Conservation (phyloP, 1,139 yeast species). For the Scheffersomyces parashehatae region DNA sequence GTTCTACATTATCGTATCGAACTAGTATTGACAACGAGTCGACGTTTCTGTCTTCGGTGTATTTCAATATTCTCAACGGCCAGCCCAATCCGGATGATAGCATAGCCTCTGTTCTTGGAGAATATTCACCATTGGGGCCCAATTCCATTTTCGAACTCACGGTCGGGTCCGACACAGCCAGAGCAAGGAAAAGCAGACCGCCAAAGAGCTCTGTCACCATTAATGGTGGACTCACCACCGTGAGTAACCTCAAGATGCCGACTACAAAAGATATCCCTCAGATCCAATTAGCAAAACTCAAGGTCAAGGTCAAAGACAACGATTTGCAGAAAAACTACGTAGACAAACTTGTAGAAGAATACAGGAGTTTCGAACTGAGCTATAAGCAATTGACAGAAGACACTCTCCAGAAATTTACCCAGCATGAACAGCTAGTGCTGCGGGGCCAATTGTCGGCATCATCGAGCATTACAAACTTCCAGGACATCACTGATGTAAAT, state of each 20-base stretch:
- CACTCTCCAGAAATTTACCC: conserved; percentile 44
- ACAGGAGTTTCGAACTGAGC: conserved; percentile 52
- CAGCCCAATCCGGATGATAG: conserved; percentile 12
- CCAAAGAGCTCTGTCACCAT: conserved; percentile 36
- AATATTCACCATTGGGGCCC: conserved; percentile 65
- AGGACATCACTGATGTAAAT: conserved; percentile 9
- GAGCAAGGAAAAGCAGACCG: conserved; percentile 34
- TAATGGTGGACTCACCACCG: conserved; percentile 42
- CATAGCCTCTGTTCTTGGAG: not conserved
- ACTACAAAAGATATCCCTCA: conserved; percentile 85
- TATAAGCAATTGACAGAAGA: conserved; percentile 51
- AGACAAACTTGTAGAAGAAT: conserved; percentile 51
- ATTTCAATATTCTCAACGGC: conserved; percentile 25
- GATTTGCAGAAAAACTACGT: conserved; percentile 47
- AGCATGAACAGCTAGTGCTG: conserved; percentile 15
- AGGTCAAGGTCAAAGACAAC: conserved; percentile 49
- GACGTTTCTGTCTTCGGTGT: conserved; percentile 32
- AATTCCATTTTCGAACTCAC: conserved; percentile 78
- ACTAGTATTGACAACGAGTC: conserved; percentile 42
- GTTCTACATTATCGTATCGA: conserved; percentile 27
- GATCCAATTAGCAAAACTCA: conserved; percentile 61
- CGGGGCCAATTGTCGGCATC: conserved; percentile 21
- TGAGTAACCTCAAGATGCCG: conserved; percentile 61
- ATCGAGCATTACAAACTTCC: conserved; percentile 13
- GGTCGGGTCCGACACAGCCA: conserved; percentile 53